Evolutionary conservation across 2,329 filamentous ascomycete genomes (phyloP).

Genomic region (Sporothrix pseudoabietina): DNA sequence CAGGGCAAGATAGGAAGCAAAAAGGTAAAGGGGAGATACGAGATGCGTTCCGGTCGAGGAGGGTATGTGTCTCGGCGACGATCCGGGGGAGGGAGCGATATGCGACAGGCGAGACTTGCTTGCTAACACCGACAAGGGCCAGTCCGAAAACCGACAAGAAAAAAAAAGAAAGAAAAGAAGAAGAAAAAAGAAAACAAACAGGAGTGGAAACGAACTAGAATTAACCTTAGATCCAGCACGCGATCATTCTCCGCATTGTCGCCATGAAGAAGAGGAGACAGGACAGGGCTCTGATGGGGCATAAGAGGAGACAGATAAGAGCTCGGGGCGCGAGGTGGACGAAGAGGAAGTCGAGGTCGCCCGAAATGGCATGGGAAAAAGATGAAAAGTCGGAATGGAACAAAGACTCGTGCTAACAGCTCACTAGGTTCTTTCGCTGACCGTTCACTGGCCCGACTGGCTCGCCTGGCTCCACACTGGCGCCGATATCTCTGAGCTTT

Average conservation of each 20-base stretch:
- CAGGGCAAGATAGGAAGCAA: neutral
- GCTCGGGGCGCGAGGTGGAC: neutral
- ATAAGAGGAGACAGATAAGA: neutral
- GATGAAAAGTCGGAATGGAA: neutral
- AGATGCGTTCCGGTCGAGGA: constrained; percentile 21
- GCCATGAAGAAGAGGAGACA: constrained; percentile 19
- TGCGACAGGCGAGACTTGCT: constrained; percentile 1
- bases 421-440: neutral
- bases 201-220: neutral
- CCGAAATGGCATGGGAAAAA: neutral
- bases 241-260: constrained; percentile 26
- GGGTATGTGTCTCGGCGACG: neutral
- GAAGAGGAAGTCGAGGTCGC: neutral
- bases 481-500: neutral
- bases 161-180: neutral
- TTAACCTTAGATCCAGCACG: constrained; percentile 9
- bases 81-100: neutral
- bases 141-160: neutral
- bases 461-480: neutral
- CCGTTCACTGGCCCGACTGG: neutral
- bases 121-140: neutral
- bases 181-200: neutral
- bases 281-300: neutral
- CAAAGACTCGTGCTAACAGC: constrained; percentile 6
- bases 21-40: neutral